Evolutionary conservation across 75 land plant species (phyloP), one percentile per base, ranked within the genome.

Genomic region (Sequoiadendron giganteum): DNA sequence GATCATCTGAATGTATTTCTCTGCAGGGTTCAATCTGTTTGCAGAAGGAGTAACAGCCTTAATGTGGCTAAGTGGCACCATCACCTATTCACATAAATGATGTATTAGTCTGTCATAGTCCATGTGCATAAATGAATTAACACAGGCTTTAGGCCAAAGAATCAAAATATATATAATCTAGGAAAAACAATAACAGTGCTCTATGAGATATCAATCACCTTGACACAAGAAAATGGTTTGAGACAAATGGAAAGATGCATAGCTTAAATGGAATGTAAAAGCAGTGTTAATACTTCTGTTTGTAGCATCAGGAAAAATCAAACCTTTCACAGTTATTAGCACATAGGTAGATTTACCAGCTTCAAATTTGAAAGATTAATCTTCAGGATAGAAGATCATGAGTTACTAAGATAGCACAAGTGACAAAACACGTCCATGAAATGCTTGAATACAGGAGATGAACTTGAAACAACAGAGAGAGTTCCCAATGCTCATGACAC

Each of bases 1-100:
- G 36, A 86, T 72, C 10, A 93, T 58, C 49, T 93, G 90, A 73
- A 93, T 92, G 88, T 92, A 92, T 84, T 93, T 93, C 82, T 93
- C 92, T 25, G 91, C 54, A 77, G 92, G 91, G 39, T 93, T 91
- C 85, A 54, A 28, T 38, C 65, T 52, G 85, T 87, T 92, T 55
- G 90, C 65, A 48, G 92, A 89, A 40, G 93, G 92, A 88, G 83
- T 90, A 8, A 92, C 83, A 52, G 87, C 79, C 77, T 81, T 86
- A 87, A 93, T 43, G 70, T 88, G 83, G 61, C 88, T 93, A 58
- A 90, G 84, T n/a, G 47, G 89, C 72, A 93, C 48, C 58, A 89
- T 88, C 34, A 93, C 88, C 94, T 93, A 87, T 30, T 40, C 47
- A 90, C 19, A 72, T 34, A 88, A 40, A 38, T 87, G 43, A 87